Base-by-base conservation (phyloP, 208 protist genomes). In the Trypanosoma mega region DNA sequence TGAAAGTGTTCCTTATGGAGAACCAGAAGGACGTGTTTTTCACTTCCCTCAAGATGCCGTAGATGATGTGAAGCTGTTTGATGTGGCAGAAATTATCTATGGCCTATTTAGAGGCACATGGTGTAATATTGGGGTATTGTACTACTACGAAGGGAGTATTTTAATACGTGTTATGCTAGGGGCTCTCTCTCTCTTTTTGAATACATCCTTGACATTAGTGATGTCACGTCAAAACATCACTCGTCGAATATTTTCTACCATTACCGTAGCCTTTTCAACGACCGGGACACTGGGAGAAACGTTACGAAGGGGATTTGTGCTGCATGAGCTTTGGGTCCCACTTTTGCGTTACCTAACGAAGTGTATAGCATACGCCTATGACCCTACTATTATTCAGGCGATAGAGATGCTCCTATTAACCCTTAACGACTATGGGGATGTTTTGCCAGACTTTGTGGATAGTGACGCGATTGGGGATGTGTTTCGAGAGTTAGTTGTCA, bases 91-190 rank as follows among this genome's bases (percentile, higher is more conserved):
- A 43, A 72, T 90, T 44, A 69, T 92, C 23, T 64, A 78, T 58
- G 76, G 68, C 23, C 53, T 92, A 41, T 87, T 87, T 76, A 63
- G 45, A 27, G 74, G 67, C 26, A 27, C 76, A 60, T 95, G 89
- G 85, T 82, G 80, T 59, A 91, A 92, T 49, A 52, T 92, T 6
- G 89, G 89, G 20, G 78, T 90, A 7, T 55, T 90, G 31, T 73
- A 80, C 48, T 95, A 93, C 63, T 51, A 41, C 54, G 78, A 92
- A 45, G 73, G 80, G 0, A 62, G 63, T 59, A 62, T 77, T 7
- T 67, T 85, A 18, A 74, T 84, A 62, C 65, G 60, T 31, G 76
- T 85, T 24, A 85, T 92, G 65, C 73, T 51, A 33, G 74, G 72
- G 9, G 72, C 80, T 26, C 49, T 92, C 20, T 64, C 85, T 56